Evolutionary conservation across 2,329 filamentous ascomycete species (phyloP).

Genomic region (Penicillium palitans): DNA sequence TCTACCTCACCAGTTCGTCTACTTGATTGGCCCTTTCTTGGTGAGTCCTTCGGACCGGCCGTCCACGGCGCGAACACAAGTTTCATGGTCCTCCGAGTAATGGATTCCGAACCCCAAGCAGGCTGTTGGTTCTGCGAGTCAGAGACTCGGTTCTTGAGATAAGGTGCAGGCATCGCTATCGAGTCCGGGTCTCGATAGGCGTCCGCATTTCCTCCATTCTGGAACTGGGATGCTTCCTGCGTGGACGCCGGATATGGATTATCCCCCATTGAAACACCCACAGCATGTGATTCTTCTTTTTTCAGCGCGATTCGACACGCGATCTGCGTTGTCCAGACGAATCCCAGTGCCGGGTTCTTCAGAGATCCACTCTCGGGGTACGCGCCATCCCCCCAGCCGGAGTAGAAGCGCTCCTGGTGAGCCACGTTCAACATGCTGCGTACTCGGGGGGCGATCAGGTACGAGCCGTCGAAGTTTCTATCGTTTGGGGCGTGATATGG

Average conservation of each 20-base stretch:
- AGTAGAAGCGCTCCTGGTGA: constrained; percentile 95
- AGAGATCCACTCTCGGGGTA: constrained; percentile 38
- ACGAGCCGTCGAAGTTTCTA: constrained; percentile 32
- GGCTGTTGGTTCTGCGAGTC: neutral
- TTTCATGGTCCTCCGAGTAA: constrained; percentile 73
- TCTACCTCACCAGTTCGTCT: constrained; percentile 50
- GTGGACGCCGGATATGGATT: constrained; percentile 5
- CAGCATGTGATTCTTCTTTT: constrained; percentile 60
- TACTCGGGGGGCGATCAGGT: constrained; percentile 41
- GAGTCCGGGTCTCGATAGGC: neutral
- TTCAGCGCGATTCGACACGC: constrained; percentile 78
- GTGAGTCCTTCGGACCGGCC: constrained; percentile 52
- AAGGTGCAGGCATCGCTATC: constrained; percentile 8
- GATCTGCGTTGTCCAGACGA: constrained; percentile 90
- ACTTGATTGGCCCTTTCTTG: constrained; percentile 44
- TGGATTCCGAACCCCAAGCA: constrained; percentile 5
- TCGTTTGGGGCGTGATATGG: constrained; percentile 32
- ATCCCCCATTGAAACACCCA: constrained; percentile 21
- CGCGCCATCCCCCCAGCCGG: constrained; percentile 81
- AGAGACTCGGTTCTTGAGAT: neutral
- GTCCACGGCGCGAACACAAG: constrained; percentile 86
- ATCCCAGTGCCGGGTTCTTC: constrained; percentile 83
- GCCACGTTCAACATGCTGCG: constrained; percentile 63
- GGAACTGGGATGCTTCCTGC: neutral
- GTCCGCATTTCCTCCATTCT: neutral